Evolutionary conservation across 768 basidiomycete species (phyloP), one percentile per base, ranked within the genome.

Genomic region (Phanerodontia chrysosporium): DNA sequence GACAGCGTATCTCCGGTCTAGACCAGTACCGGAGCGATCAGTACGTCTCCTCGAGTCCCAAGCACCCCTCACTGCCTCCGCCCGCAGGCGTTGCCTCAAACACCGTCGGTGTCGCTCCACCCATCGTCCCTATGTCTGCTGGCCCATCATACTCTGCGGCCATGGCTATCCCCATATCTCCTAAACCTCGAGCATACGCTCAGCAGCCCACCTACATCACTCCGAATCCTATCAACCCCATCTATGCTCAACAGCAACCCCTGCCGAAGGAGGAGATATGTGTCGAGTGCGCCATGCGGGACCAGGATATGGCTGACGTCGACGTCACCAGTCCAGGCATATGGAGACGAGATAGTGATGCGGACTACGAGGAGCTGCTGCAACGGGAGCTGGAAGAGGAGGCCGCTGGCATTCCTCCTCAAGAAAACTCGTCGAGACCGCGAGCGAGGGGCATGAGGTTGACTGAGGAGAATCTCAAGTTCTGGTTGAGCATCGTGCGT

Each of bases 201-300:
- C 88, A 89, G 55, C 88, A 89, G 57, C 89, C 89, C n/a, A 90
- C 84, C 1, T 90, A 84, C 64, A 84, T 90, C 64, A 86, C 80
- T 4, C 79, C 81, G 13, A 80, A 78, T 53, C 77, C 86, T 44
- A 77, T 86, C 51, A 85, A 87, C 61, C 80, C 87, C 2, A 79
- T 85, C 3, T 85, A 83, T 65, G 66, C 85, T 30, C 39, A 42
- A 42, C 39, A 18, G 18, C 39, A 42, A 42, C 76, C 76, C 14
- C 82, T 78, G 24, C 76, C 74, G 10, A 85, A 82, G 63, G 89
- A 91, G 65, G 96, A 98, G 71, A 76, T 98, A 29, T 99, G 96
- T 66, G 79, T 97, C 35, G 97, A 98, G 72, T 99, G 97, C 69
- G 89, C 97, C 58, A 98, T 98, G 95, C 87, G 97, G 30, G 97